Evolutionary conservation across 331 rosid genomes (phyloP).

Genomic region (Rhamnella rubrinervis): DNA sequence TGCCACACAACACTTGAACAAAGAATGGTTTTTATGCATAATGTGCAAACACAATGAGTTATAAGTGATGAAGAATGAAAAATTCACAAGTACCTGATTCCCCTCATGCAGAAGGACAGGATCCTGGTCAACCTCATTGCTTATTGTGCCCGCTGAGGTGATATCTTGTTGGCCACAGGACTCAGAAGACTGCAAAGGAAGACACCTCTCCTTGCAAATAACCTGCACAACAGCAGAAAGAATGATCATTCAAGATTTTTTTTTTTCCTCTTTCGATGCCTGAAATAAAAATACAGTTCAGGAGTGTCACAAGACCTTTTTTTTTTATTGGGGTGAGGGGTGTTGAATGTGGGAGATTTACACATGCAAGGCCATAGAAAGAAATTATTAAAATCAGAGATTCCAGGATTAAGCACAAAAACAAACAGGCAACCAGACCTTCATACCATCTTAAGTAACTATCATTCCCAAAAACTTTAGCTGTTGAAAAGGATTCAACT

Average conservation of each 20-base stretch:
- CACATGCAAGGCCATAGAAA: too few relatives aligned
- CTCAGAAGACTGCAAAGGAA: conserved; percentile 19
- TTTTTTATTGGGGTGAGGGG: too few relatives aligned
- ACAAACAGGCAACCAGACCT: too few relatives aligned
- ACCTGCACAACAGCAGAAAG: conserved; percentile 27
- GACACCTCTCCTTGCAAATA: conserved; percentile 28
- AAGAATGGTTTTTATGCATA: not conserved
- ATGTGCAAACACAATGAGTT: not conserved
- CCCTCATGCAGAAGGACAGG: conserved; percentile 13
- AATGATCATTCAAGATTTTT: not conserved
- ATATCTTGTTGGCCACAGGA: conserved; percentile 17
- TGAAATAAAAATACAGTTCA: too few relatives aligned
- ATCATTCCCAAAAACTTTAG: too few relatives aligned
- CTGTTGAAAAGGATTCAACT: too few relatives aligned
- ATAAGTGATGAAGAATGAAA: conserved; percentile 1
- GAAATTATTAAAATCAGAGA: too few relatives aligned
- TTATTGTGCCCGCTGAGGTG: conserved; percentile 3
- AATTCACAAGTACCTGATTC: conserved; percentile 22
- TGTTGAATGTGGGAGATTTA: too few relatives aligned
- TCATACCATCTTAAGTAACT: too few relatives aligned
- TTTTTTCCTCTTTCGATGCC: too few relatives aligned
- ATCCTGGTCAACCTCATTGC: conserved; percentile 16
- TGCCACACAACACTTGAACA: not conserved
- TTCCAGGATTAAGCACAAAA: too few relatives aligned
- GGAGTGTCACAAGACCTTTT: too few relatives aligned